Base-by-base conservation (phyloP, 352 stramenopile genomes). In the Phytophthora palmivora region DNA sequence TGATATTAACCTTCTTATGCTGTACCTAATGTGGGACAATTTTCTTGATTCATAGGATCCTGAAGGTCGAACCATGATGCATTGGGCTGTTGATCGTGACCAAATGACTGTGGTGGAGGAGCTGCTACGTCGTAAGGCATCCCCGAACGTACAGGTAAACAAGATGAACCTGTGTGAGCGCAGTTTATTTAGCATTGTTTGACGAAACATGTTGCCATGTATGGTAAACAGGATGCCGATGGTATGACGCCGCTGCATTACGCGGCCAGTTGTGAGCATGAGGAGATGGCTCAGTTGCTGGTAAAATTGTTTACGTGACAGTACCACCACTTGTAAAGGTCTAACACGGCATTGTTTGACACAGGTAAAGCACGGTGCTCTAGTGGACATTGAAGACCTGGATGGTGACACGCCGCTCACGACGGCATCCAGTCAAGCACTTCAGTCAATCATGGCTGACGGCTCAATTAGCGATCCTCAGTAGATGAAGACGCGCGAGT, bases 221-320 rank as follows among this genome's bases (percentile, higher is more conserved):
- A 5, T 64, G 45, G n/a, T 32, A 26, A 60, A 39, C 37, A 92
- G 80, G 84, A 93, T 42, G 62, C 56, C 12, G 84, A 91, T 9
- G 84, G 84, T n/a, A 93, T 93, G 84, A 93, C 84, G 8, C 76
- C 82, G 30, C 64, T 93, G 36, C 84, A 93, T 46, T 93, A 93
- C 50, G 84, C 84, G 16, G 79, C 87, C 6, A 89, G 70, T 56
- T 91, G 84, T 58, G 84, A 91, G 37, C 67, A 89, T 58, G 74
- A 91, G 16, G 76, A 74, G n/a, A 76, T 93, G 58, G 77, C 74
- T 1, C 65, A 84, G 47, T 45, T 93, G 16, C 71, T 93, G 49
- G 77, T 91, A 72, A 43, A 67, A 57, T 28, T 54, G 28, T 49
- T 55, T 61, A 64, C 52, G 47, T 55, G 30, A 47, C 46, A 63